Conservation (phyloP, 192 early-diverging fungal species). For the Helicostylum pulchrum region DNA sequence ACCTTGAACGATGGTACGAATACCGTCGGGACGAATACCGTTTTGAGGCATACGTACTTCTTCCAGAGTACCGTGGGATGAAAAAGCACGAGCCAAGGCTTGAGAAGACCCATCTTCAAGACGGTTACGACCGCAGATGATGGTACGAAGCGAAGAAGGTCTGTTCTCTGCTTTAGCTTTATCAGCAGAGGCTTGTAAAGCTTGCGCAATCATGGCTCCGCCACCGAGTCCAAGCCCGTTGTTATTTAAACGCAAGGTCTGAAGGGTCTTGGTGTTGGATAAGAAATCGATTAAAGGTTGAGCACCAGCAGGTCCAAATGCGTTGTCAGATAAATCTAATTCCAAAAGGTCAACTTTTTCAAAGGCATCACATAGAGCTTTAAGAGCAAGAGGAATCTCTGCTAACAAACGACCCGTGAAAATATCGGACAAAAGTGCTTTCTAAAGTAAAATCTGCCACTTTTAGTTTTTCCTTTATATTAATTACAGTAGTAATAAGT, state of each 20-base stretch:
- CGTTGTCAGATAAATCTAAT: slow-evolving; percentile 89
- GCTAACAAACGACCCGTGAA: slow-evolving; percentile 90
- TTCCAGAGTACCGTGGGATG: slow-evolving; percentile 68
- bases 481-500: neutral
- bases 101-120: slow-evolving; percentile 81
- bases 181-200: slow-evolving; percentile 73
- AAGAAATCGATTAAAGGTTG: slow-evolving; percentile 83
- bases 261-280: slow-evolving; percentile 74
- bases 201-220: slow-evolving; percentile 80
- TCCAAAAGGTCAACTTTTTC: slow-evolving; percentile 80
- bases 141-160: slow-evolving; percentile 66
- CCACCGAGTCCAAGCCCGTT: slow-evolving; percentile 93
- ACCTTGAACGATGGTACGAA: slow-evolving; percentile 66
- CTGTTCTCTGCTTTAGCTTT: slow-evolving; percentile 63
- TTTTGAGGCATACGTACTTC: slow-evolving; percentile 95
- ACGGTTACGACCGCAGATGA: slow-evolving; percentile 92
- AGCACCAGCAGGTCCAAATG: slow-evolving; percentile 96
- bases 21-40: slow-evolving; percentile 94
- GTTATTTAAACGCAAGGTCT: slow-evolving; percentile 92
- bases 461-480: neutral
- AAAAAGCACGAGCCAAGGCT: slow-evolving; percentile 78
- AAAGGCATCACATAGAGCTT: slow-evolving; percentile 80
- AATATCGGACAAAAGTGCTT: slow-evolving; percentile 85
- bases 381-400: slow-evolving; percentile 83
- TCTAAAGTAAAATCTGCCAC: slow-evolving; percentile 37